Evolutionary conservation across 441 rosid species (phyloP), one percentile per base, ranked within the genome.

Genomic region (Capsella rubella): DNA sequence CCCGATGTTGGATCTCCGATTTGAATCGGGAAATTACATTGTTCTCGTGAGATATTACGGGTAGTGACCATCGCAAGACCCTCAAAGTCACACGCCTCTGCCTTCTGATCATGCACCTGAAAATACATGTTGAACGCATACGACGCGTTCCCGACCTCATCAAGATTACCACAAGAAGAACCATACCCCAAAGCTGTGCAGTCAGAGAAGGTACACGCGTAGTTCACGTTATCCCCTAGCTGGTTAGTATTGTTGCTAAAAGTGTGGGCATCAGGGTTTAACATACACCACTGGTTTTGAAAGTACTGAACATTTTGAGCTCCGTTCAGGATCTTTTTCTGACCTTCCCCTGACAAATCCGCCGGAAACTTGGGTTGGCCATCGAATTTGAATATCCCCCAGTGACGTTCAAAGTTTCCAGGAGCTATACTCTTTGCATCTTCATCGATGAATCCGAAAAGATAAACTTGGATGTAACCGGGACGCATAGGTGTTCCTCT

Each of bases 381-480:
- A 6, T 96, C 97, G 11, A 72, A 93, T 40, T 81, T 75, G 16
- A 93, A 93, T n/a, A 95, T 81, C 5, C 99, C 98, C 99, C 99
- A 95, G n/a, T 95, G 96, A 31, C 98, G 93, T 87, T 95, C 98
- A n/a, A 90, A 96, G 56, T 71, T 81, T 2, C 99, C 98, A 0
- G 98, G 99, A n/a, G 84, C 97, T 35, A 90, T 74, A 69, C 95
- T 93, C 79, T 96, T 96, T 6, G 84, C 86, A 75, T 93, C 93
- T 80, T 93, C 98, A 9, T 93, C 99, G 4, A 96, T 79, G 28
- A 90, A 83, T 37, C 92, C 83, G 6, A 96, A 96, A 68, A 93
- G 77, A 83, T 91, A 96, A 32, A 90, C 90, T 63, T 91, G 94
- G 1, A 90, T 84, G 59, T 59, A 79, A n/a, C 93, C 95, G 1